Conservation (phyloP, 2,329 filamentous ascomycete genomes). For the Chaetomiaceae sp. region DNA sequence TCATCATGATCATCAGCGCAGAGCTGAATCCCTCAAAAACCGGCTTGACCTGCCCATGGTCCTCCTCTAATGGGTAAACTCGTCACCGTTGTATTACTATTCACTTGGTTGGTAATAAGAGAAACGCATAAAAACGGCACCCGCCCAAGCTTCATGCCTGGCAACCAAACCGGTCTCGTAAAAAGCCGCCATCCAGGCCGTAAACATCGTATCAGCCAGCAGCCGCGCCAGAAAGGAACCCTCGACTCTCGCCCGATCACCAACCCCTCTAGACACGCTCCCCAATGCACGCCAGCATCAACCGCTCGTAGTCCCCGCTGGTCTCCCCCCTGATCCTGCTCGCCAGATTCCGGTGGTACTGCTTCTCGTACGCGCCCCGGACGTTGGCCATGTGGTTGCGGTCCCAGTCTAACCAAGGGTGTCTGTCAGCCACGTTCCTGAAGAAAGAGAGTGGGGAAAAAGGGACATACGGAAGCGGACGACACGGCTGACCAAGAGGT, state of each 20-base stretch:
- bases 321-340: constrained; percentile 76
- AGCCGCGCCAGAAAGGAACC: neutral
- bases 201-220: neutral
- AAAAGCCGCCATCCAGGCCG: too few species aligned
- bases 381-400: constrained; percentile 68
- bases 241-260: neutral
- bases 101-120: too few species aligned
- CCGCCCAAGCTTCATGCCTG: too few species aligned
- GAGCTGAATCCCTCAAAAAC: too few species aligned
- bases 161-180: neutral
- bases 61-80: too few species aligned
- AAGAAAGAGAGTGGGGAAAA: neutral
- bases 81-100: too few species aligned
- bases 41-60: too few species aligned
- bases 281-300: constrained; percentile 67
- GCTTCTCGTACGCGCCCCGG: constrained; percentile 70
- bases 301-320: constrained; percentile 72
- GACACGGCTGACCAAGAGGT: constrained; percentile 70
- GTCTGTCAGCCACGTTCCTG: constrained; percentile 1
- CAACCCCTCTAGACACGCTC: constrained; percentile 31
- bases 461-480: constrained; percentile 55
- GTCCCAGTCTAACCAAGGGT: constrained; percentile 65
- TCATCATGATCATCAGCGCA: too few species aligned
- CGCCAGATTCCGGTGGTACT: constrained; percentile 63
- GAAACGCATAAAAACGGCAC: too few species aligned